phyloP scores from a whole-genome alignment of 306 rosid species.

The Quercus parvula region DNA sequence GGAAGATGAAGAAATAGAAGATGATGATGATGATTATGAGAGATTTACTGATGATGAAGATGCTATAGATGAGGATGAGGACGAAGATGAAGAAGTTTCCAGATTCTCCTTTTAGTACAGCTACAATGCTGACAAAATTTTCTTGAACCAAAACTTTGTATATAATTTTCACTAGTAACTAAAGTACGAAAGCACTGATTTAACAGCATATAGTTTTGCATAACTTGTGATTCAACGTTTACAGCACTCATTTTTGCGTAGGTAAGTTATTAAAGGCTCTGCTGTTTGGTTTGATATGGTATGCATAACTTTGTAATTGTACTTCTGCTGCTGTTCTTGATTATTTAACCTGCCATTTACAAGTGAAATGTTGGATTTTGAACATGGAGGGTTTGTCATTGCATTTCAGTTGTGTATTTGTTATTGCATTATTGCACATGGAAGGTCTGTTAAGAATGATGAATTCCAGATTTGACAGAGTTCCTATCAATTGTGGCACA shows the following conservation, averaged over 20 bases:
- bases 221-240: background rate
- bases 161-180: constrained; percentile 14
- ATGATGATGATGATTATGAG: constrained; percentile 43
- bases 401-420: too few relatives aligned
- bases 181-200: background rate
- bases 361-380: too few relatives aligned
- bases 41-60: constrained; percentile 47
- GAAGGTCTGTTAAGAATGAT: too few relatives aligned
- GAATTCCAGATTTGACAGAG: too few relatives aligned
- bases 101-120: constrained; percentile 35
- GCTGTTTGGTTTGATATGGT: background rate
- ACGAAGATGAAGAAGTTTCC: constrained; percentile 56
- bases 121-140: constrained; percentile 1
- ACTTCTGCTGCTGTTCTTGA: background rate
- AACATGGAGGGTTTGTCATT: too few relatives aligned
- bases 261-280: background rate
- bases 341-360: too few relatives aligned
- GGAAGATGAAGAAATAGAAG: constrained; percentile 39
- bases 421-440: too few relatives aligned
- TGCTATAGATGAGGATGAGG: constrained; percentile 50
- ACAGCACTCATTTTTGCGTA: background rate
- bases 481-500: too few relatives aligned
- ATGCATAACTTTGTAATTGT: background rate
- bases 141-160: constrained; percentile 26
- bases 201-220: too few relatives aligned